phyloP scores from a whole-genome alignment of 768 basidiomycete species.

The Pisolithus microcarpus region DNA sequence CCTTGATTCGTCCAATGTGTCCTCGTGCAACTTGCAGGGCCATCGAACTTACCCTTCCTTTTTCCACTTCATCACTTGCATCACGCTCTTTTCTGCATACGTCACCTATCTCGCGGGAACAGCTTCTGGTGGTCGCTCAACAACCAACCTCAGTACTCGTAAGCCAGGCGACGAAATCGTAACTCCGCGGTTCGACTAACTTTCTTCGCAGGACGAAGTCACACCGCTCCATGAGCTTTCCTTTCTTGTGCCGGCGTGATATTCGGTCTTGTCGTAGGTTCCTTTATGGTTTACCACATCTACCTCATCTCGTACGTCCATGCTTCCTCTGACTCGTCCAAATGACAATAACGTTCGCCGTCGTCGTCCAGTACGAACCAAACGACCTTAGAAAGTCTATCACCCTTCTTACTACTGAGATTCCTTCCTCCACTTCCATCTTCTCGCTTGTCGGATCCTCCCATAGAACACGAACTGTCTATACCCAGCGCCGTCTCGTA shows the following conservation, averaged over 20 bases:
- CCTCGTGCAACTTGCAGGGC: slow-evolving; percentile 40
- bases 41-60: slow-evolving; percentile 81
- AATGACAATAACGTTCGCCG: too few species aligned
- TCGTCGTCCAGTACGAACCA: slow-evolving; percentile 59
- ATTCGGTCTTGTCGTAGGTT: slow-evolving; percentile 61
- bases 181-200: neutral
- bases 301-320: slow-evolving; percentile 64
- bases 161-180: slow-evolving; percentile 18
- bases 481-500: slow-evolving; percentile 56
- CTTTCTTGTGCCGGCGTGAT: slow-evolving; percentile 53
- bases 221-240: slow-evolving; percentile 63
- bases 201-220: slow-evolving; percentile 42
- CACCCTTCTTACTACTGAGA: slow-evolving; percentile 68
- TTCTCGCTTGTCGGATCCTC: slow-evolving; percentile 55
- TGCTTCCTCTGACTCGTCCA: neutral
- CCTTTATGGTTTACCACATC: slow-evolving; percentile 69
- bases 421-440: slow-evolving; percentile 57
- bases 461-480: slow-evolving; percentile 67
- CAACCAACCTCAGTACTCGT: slow-evolving; percentile 54
- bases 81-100: slow-evolving; percentile 59
- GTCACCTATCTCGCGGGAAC: slow-evolving; percentile 44
- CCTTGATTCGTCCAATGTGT: neutral
- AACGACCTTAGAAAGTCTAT: slow-evolving; percentile 74
- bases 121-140: slow-evolving; percentile 58
- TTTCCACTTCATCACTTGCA: slow-evolving; percentile 63